A percentile compares a stretch with the other conserved stretches of the same genome.
phyloP scores from a whole-genome alignment of 495 filamentous ascomycete species.

The Penicillium atrosanguineum region DNA sequence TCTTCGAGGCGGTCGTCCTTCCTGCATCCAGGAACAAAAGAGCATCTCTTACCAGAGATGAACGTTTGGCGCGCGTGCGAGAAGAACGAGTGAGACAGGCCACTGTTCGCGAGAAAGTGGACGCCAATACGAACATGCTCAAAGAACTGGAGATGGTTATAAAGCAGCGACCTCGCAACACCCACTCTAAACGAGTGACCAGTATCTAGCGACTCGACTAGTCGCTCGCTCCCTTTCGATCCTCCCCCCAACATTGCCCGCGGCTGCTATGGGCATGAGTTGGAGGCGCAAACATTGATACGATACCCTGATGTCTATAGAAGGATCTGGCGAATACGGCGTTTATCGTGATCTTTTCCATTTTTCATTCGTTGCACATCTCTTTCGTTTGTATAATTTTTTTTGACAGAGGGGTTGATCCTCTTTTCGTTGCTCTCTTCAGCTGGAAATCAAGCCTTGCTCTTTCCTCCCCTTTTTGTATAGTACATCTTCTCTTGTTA shows the following conservation, averaged over 20 bases:
- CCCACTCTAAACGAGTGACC: slow-evolving; percentile 48
- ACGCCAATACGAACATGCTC: slow-evolving; percentile 84
- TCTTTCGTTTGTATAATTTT: slow-evolving; percentile 13
- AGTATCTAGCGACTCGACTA: slow-evolving; percentile 30
- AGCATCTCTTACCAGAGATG: slow-evolving; percentile 75
- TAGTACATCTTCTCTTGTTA: slow-evolving; percentile 1
- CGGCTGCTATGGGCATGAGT: slow-evolving; percentile 10
- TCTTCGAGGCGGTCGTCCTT: slow-evolving; percentile 86
- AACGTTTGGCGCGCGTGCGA: slow-evolving; percentile 83
- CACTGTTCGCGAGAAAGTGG: slow-evolving; percentile 62
- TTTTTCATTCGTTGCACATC: slow-evolving; percentile 5
- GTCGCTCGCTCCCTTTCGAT: slow-evolving; percentile 2
- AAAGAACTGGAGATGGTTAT: slow-evolving; percentile 88
- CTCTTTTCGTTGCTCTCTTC: slow-evolving; percentile 3
- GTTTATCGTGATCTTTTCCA: slow-evolving; percentile 22
- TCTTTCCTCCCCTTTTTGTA: slow-evolving; percentile 10
- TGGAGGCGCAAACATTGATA: slow-evolving; percentile 34
- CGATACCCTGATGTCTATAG: slow-evolving; percentile 34
- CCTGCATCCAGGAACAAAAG: slow-evolving; percentile 59
- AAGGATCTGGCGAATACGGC: slow-evolving; percentile 36
- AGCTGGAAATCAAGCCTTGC: background rate
- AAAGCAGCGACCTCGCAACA: slow-evolving; percentile 62
- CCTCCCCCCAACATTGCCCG: slow-evolving; percentile 5
- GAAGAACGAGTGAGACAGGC: slow-evolving; percentile 77
- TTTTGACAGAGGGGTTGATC: slow-evolving; percentile 1